Conservation (phyloP, 2,329 filamentous ascomycete genomes). For the Niveomyces coronatus region DNA sequence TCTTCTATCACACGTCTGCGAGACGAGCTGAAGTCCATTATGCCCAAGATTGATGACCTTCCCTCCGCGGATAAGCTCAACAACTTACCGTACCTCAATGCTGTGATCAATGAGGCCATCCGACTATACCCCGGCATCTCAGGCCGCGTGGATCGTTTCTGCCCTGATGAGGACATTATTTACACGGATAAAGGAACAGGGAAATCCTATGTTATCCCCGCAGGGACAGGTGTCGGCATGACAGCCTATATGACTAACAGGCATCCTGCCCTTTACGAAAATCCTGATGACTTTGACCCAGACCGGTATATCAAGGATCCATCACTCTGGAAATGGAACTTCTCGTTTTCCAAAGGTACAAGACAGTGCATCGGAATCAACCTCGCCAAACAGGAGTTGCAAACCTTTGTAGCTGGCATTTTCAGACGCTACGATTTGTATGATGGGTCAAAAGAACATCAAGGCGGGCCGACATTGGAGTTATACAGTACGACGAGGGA, state of each 20-base stretch:
- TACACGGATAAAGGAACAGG: constrained; percentile 19
- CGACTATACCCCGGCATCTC: constrained; percentile 17
- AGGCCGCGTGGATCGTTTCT: constrained; percentile 19
- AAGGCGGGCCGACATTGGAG: too few relatives aligned
- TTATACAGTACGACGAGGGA: too few relatives aligned
- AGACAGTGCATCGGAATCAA: constrained; percentile 5
- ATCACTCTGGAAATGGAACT: neutral
- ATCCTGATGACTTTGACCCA: constrained; percentile 28
- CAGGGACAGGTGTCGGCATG: constrained; percentile 28
- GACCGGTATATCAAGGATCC: constrained; percentile 22
- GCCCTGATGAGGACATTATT: constrained; percentile 19
- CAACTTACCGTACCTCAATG: constrained; percentile 5
- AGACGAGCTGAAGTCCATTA: constrained; percentile 2
- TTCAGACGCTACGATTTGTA: too few relatives aligned
- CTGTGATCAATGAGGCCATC: constrained; percentile 8
- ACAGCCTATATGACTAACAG: constrained; percentile 28
- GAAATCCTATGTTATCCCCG: constrained; percentile 17
- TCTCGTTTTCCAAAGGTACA: constrained; percentile 1
- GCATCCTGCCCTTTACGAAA: constrained; percentile 27
- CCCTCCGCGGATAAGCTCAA: constrained; percentile 4
- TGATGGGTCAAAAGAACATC: too few relatives aligned
- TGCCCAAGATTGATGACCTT: constrained; percentile 4
- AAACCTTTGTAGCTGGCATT: too few relatives aligned
- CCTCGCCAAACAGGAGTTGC: too few relatives aligned
- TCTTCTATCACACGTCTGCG: too few relatives aligned